Base-by-base conservation (phyloP, 1,284 basidiomycete genomes). In the Cystobasidium slooffiae region DNA sequence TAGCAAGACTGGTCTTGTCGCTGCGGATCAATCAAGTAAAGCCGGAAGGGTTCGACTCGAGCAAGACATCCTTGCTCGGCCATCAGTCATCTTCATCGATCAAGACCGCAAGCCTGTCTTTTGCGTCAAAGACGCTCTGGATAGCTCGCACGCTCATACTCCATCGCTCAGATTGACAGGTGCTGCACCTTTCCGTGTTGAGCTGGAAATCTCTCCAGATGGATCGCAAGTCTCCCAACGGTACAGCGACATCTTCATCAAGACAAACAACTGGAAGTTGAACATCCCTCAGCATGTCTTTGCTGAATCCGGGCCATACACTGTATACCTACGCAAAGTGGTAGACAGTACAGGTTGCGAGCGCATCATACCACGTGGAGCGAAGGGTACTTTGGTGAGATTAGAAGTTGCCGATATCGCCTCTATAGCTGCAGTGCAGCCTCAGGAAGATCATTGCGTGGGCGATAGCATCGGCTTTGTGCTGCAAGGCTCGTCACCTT, bases 341-440 rank as follows among this genome's bases (percentile, higher is more conserved):
- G 83, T 85, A 20, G 93, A 97, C 82, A 87, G 89, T 16, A 91
- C 90, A 24, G 88, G 86, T 43, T 98, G 96, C 82, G 88, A 58
- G 85, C 87, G 51, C 47, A 37, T n/a, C 18, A 53, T 61, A 63
- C 49, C 53, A 20, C 18, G 68, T 62, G 41, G 73, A 53, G 49
- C 37, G 49, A 31, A 72, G 46, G 22, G 63, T 76, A 41, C 66
- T 59, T 44, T 62, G 62, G 53, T 56, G 41, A 1, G 44, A 22
- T 37, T 93, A 31, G 93, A 97, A 77, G 94, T 98, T 10, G 92
- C 94, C 6, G 96, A 98, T 83, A 94, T 92, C 1, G 96, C 96
- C 8, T 89, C 92, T 9, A 95, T 99, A 75, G 87, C 94, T 46
- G 89, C 94, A 0, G 88, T 93, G 76, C 90, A 91, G 77, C 85